Base-by-base conservation (phyloP, 163 green algal genomes). In the Coccomyxa subellipsoidea region DNA sequence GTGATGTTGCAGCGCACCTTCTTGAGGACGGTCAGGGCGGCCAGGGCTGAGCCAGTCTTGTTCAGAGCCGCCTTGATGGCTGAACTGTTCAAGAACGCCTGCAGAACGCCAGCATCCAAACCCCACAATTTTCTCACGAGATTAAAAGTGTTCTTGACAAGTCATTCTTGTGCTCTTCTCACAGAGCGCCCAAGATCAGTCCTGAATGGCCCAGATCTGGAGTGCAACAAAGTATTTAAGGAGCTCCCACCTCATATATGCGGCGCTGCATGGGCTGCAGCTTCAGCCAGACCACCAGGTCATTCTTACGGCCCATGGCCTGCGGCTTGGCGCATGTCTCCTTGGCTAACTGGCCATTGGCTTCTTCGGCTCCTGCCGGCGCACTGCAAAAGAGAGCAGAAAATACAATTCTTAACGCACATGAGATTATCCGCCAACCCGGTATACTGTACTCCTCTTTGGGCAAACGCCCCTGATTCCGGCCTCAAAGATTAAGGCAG, bases 251-350 rank as follows among this genome's bases (percentile, higher is more conserved):
- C 72, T 79, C 36, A 79, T 93, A 93, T 5, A 92, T 38, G 31
- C 71, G 53, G 8, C 78, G 85, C 91, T 99, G 96, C 77, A 92
- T 78, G 0, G 89, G 82, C 73, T 91, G 91, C 75, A 98, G 88
- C 10, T 83, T 82, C 54, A 99, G 89, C 96, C 96, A 99, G 25
- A 99, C 92, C 47, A 99, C 94, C 25, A 99, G 81, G 84, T 99
- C 96, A 77, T 94, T 96, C 90, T 98, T 98, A 69, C 80, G 80
- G 0, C 89, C 87, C 80, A 97, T 87, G 0, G 36, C 29, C 77
- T 86, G 79, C 80, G 54, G 78, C 80, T 72, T 3, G 23, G 47
- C 47, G 34, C 78, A 76, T 15, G 7, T 72, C 23, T 53, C 69
- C 31, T 31, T 12, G 7, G 18, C 29, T 75, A 21, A 54, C 27